Evolutionary conservation across 2,329 filamentous ascomycete genomes (phyloP), one percentile per base, ranked within the genome.

Genomic region (Rhynchosporium graminicola): DNA sequence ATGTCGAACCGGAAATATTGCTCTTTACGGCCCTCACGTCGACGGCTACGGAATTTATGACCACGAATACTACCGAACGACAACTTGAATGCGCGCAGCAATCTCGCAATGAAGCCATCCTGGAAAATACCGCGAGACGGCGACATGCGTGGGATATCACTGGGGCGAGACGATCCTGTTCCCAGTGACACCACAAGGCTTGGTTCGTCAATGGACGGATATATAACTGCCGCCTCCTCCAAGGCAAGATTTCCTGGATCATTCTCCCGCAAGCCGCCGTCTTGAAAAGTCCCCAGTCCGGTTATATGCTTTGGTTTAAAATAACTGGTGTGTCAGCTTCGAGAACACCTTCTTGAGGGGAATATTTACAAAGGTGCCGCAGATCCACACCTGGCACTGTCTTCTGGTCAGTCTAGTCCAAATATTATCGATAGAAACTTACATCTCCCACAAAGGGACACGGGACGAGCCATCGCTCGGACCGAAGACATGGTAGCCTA

Each of bases 41-140:
- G 28, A 50, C 12, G 28, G 47, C 47, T 50, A 31, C 28, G 28
- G 47, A 50, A 50, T 50, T 50, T 50, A 50, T 50, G 7, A 50
- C 10, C 7, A 50, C 28, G 28, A 33, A 50, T 33, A 33, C 28
- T 50, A 50, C 10, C 10, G 13, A 50, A 50, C 29, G 47, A 50
- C 13, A 33, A 50, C 31, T 50, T 50, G 13, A 50, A 50, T 50
- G 12, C 28, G 28, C 47, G 47, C 7, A 50, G 28, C 15, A 50
- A 33, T 50, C 10, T 50, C 7, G 10, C 12, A 13, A 50, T 50
- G 31, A 50, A 50, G 26, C 28, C 12, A 50, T 50, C 10, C 10
- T 50, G 10, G 4, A 50, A 33, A 33, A 50, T 50, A 50, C 10
- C 28, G 28, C 47, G 28, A 50, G 28, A 50, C 10, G 28, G 47